Evolutionary conservation across 2,329 filamentous ascomycete genomes (phyloP), one percentile per base, ranked within the genome.

Genomic region (Coleophoma eucalyptorum): DNA sequence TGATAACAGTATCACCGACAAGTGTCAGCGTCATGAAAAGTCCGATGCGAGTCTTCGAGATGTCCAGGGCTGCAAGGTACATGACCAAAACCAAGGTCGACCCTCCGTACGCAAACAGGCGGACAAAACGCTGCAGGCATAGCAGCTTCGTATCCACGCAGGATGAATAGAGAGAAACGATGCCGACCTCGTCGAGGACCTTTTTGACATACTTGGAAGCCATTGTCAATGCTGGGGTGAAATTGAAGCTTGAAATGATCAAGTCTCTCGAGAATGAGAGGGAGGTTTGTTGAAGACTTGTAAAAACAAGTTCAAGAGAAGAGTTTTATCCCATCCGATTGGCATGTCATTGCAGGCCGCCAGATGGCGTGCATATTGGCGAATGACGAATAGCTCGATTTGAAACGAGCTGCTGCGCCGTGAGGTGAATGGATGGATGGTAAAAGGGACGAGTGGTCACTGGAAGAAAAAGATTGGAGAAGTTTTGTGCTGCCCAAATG

Each of bases 1-100:
- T 84, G 54, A 86, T 77, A 40, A 72, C 60, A 4, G 79, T 74
- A 63, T 86, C 83, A 21, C 83, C 83, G 13, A 73, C 68, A 15
- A 86, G 66, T 0, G 83, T 87, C 55, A 85, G 62, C 0, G 81
- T 84, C 82, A 86, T 86, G 67, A 86, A 86, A 1, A 84, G 66
- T 3, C 83, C 83, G 52, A 81, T 79, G 32, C 68, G 68, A 0
- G 74, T 69, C 51, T 81, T 72, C 1, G 78, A 73, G 40, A 78
- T 71, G 8, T 67, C 71, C 1, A 84, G 69, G 2, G 68, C 70
- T 13, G 71, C 69, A 7, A 86, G 72, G 55, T 79, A 84, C 19
- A 76, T 69, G 11, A 80, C 81, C 5, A 84, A 72, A 50, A 84
- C 73, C 4, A 84, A 72, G 0, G 77, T 80, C 6, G 78, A 79